A percentile compares a stretch with the other conserved stretches of the same genome.
Conservation (phyloP, 768 basidiomycete species). For the Boletus sp. region DNA sequence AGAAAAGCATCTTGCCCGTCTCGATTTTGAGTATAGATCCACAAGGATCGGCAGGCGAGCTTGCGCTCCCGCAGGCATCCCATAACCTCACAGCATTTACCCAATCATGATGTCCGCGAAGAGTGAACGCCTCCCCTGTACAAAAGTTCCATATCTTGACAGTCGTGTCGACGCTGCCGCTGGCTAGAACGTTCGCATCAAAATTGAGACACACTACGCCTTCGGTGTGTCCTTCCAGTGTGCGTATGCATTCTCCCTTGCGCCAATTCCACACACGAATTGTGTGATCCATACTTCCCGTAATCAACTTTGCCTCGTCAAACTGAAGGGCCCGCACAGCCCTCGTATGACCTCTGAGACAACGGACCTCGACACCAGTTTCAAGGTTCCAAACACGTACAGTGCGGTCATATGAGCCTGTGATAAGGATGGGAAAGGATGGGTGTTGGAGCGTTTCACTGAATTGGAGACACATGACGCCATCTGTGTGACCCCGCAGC, state of each 20-base stretch:
- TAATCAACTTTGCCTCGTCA: conserved; percentile 92
- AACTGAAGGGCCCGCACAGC: conserved; percentile 94
- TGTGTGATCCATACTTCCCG: conserved; percentile 93
- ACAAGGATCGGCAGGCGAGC: conserved; percentile 14
- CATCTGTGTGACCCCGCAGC: conserved; percentile 90
- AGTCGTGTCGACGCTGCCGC: conserved; percentile 91
- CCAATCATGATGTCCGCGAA: conserved; percentile 94
- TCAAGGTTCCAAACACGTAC: conserved; percentile 96
- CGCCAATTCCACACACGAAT: conserved; percentile 97
- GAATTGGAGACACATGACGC: conserved; percentile 97
- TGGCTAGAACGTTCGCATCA: conserved; percentile 87
- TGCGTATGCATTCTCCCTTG: conserved; percentile 81
- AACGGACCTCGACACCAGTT: conserved; percentile 77
- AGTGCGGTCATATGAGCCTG: conserved; percentile 95
- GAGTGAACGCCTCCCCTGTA: conserved; percentile 86
- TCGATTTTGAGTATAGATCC: conserved; percentile 53
- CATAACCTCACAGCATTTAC: conserved; percentile 93
- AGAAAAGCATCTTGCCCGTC: conserved; percentile 93
- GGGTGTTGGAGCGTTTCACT: conserved; percentile 80
- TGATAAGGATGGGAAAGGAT: conserved; percentile 90
- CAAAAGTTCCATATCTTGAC: conserved; percentile 94
- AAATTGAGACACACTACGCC: conserved; percentile 91
- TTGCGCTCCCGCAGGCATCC: conserved; percentile 46
- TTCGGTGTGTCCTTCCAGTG: conserved; percentile 84
- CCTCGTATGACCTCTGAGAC: conserved; percentile 85